Conservation (phyloP, 192 early-diverging fungal genomes). For the Coemansia sp. region DNA sequence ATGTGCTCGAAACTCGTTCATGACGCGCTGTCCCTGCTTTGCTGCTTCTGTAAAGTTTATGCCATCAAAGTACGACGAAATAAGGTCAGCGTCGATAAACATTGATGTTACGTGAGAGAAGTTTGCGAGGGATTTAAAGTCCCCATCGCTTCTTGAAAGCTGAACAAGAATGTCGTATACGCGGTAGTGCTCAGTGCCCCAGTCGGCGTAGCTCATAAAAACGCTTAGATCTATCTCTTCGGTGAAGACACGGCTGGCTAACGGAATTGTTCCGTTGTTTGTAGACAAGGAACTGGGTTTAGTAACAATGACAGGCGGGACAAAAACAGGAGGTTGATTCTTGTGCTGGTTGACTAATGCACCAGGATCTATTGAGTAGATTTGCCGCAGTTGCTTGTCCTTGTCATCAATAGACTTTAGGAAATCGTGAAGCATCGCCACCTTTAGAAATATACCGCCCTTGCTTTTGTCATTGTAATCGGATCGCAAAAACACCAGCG, state of each 20-base stretch:
- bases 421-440: conserved; percentile 34
- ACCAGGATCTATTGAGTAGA: conserved; percentile 22
- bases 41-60: conserved; percentile 47
- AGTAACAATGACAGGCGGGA: conserved; percentile 16
- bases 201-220: conserved; percentile 30
- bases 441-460: conserved; percentile 39
- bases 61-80: conserved; percentile 39
- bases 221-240: conserved; percentile 41
- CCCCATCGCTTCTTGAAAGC: conserved; percentile 17
- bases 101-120: conserved; percentile 45
- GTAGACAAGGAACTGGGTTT: conserved; percentile 12
- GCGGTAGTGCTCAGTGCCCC: conserved; percentile 40
- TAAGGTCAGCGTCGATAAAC: conserved; percentile 47
- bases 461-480: conserved; percentile 20
- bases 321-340: conserved; percentile 31
- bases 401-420: conserved; percentile 43
- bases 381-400: conserved; percentile 45
- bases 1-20: conserved; percentile 49
- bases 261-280: conserved; percentile 16
- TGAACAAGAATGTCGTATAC: conserved; percentile 33
- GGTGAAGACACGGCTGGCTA: conserved; percentile 25
- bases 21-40: conserved; percentile 30
- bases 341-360: not conserved
- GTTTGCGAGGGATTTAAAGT: conserved; percentile 23
- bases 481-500: conserved; percentile 32